Evolutionary conservation across 1,139 yeast genomes (phyloP).

Genomic region (Geotrichum australiense): DNA sequence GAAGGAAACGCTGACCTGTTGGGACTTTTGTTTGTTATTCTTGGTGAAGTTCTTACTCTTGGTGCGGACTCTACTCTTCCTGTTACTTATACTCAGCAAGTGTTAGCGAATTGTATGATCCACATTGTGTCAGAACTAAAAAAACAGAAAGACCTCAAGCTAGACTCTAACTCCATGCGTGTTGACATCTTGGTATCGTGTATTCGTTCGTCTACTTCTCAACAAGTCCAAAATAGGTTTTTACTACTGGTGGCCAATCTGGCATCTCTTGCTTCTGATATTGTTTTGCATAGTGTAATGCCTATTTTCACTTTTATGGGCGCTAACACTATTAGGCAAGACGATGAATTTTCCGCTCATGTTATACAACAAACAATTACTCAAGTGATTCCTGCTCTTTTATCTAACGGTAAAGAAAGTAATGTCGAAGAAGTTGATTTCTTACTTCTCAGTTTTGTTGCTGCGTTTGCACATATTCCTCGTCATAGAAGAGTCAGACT

Average conservation of each 20-base stretch:
- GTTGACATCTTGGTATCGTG: slow-evolving; percentile 89
- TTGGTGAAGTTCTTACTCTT: slow-evolving; percentile 79
- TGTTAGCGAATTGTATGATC: slow-evolving; percentile 80
- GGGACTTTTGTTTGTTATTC: slow-evolving; percentile 50
- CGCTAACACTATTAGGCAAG: slow-evolving; percentile 93
- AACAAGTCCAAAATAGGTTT: slow-evolving; percentile 88
- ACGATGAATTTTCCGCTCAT: slow-evolving; percentile 87
- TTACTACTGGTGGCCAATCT: slow-evolving; percentile 78
- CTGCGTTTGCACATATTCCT: slow-evolving; percentile 94
- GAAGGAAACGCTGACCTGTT: slow-evolving; percentile 46
- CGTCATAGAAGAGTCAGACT: slow-evolving; percentile 88
- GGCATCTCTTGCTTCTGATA: slow-evolving; percentile 85
- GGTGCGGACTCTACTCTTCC: slow-evolving; percentile 91
- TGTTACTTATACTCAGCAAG: slow-evolving; percentile 83
- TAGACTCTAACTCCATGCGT: slow-evolving; percentile 66
- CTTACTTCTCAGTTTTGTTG: slow-evolving; percentile 76
- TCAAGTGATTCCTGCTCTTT: slow-evolving; percentile 85
- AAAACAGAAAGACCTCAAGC: slow-evolving; percentile 28
- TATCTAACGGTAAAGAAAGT: slow-evolving; percentile 49
- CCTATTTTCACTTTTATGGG: slow-evolving; percentile 99
- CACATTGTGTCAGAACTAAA: slow-evolving; percentile 47
- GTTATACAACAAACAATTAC: slow-evolving; percentile 90
- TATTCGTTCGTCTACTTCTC: slow-evolving; percentile 80
- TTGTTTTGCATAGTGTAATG: slow-evolving; percentile 92
- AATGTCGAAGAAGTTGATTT: slow-evolving; percentile 68